Conservation (phyloP, 179 eudicot genomes). For the Spinacia oleracea region DNA sequence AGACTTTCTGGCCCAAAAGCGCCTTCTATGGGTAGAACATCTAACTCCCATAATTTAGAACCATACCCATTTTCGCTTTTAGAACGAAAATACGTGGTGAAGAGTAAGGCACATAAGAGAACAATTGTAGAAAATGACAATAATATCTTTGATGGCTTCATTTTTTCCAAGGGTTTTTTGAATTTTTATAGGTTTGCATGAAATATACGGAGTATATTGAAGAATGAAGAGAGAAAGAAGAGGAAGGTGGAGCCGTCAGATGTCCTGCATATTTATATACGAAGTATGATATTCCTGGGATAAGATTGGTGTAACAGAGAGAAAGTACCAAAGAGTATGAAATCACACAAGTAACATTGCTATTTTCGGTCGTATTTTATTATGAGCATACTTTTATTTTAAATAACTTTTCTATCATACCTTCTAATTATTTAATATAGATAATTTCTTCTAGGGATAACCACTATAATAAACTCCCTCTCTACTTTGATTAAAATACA, state of each 20-base stretch:
- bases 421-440: no score
- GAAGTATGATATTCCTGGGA: neutral
- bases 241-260: neutral
- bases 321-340: neutral
- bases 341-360: neutral
- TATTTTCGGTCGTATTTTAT: no score
- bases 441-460: no score
- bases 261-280: no score
- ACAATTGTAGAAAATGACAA: constrained; percentile 19
- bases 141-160: constrained; percentile 22
- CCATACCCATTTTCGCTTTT: neutral
- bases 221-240: neutral
- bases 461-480: no score
- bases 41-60: constrained; percentile 14
- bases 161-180: neutral
- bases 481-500: no score
- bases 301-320: neutral
- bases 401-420: no score
- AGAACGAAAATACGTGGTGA: constrained; percentile 17
- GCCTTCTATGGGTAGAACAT: constrained; percentile 41
- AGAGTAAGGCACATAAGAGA: constrained; percentile 17
- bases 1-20: constrained; percentile 86
- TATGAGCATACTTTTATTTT: no score
- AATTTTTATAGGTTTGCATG: neutral
- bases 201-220: no score